Base-by-base conservation (phyloP, 352 stramenopile species). In the Phytophthora uliginosa region DNA sequence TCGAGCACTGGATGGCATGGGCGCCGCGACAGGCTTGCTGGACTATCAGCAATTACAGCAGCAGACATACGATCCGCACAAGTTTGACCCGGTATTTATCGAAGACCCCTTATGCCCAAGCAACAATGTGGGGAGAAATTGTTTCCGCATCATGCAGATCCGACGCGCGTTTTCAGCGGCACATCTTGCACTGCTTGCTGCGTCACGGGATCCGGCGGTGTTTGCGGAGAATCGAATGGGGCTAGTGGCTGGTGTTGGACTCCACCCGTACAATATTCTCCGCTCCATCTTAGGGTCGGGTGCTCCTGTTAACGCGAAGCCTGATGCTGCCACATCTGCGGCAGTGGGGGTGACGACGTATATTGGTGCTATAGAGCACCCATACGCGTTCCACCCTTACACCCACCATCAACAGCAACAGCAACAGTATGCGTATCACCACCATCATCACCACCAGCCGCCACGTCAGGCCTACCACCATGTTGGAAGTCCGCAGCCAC, bases 51-150 rank as follows among this genome's bases (percentile, higher is more conserved):
- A 81, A 40, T 60, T 78, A 34, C 74, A 82, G 40, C 74, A 74
- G 20, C 71, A 90, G n/a, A 79, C 85, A 1, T 89, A 97, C 31
- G 90, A 97, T 33, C 89, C 92, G 18, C 91, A 97, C 79, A 96
- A 96, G 65, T 98, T 98, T 74, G 95, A 98, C 65, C 95, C 95
- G 0, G 80, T 98, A 7, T 99, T 97, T 83, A 98, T 99, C 50
- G 96, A 99, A 75, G 97, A 99, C 74, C 97, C 96, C 4, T 74
- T 99, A 18, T 94, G 89, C 26, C 80, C 90, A 9, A 96, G 89
- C 60, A 99, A 99, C 81, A 99, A 99, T 69, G 96, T 99, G 28
- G 96, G 96, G 17, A 83, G 97, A 55, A 99, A 99, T 74, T 96
- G 95, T 52, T 99, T 99, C 74, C 91, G 97, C 51, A 99, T 99